Conservation (phyloP, 768 basidiomycete species). For the Lactifluus subvellereus region DNA sequence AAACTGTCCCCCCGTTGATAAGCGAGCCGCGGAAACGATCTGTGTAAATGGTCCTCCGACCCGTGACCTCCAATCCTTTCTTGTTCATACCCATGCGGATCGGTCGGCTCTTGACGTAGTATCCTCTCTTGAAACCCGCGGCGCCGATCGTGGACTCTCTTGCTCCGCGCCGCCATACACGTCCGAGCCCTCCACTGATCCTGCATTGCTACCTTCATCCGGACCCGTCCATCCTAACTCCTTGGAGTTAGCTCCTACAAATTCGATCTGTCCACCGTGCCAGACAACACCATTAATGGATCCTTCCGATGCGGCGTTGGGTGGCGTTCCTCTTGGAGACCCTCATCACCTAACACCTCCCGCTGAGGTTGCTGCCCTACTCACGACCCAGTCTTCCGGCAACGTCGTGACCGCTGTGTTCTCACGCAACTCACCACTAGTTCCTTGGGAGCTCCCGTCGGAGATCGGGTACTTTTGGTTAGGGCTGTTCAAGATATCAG, state of each 20-base stretch:
- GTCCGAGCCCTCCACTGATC: not conserved
- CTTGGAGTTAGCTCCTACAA: not conserved
- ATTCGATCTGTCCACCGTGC: not conserved
- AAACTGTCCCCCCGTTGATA: not conserved
- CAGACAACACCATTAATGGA: not conserved
- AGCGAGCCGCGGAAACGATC: not conserved
- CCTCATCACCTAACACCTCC: conserved; percentile 4
- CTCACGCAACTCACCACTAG: conserved; percentile 19
- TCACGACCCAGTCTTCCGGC: not conserved
- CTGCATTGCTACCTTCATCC: not conserved
- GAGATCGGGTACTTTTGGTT: conserved; percentile 22
- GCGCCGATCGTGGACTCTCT: not conserved
- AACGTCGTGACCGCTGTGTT: conserved; percentile 11
- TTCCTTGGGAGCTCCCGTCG: conserved; percentile 21
- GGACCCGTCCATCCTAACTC: not conserved
- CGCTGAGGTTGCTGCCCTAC: conserved; percentile 11
- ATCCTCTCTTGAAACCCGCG: not conserved
- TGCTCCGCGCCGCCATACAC: not conserved
- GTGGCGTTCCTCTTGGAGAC: not conserved
- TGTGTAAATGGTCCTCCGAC: not conserved
- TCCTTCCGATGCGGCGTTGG: not conserved
- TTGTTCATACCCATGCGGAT: not conserved
- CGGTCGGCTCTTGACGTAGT: not conserved
- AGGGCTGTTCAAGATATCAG: conserved; percentile 19
- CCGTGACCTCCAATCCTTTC: not conserved